Evolutionary conservation across 2,329 filamentous ascomycete species (phyloP), one percentile per base, ranked within the genome.

Genomic region (Trichoderma simmonsii): DNA sequence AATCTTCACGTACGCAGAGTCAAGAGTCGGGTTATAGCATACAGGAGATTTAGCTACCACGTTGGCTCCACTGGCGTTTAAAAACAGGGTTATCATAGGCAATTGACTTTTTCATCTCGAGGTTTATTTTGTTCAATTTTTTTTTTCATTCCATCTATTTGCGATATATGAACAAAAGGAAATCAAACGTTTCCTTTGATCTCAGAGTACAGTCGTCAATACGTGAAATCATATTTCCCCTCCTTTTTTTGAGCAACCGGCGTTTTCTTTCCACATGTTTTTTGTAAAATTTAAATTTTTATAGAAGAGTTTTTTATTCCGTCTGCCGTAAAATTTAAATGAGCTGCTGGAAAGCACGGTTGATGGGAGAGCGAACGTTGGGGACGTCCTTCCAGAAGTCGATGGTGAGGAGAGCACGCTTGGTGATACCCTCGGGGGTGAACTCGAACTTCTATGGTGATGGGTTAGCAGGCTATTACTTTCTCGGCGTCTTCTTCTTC

Each of bases 291-390:
- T 32, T 43, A 18, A 59, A 24, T 21, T 57, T 59, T 56, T 57
- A 36, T 15, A 66, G 18, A 32, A 67, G 48, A 36, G 24, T 18
- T 30, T n/a, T 36, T 57, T 48, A 30, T 62, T 26, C 1, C 56
- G 21, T 26, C 26, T 30, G n/a, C 14, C 51, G 64, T 54, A 51
- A 43, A 67, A 62, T 76, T 87, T 96, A 98, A 84, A 97, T 93
- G 79, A 98, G 88, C 87, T 99, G 95, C 87, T 96, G 89, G 90
- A 99, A 99, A 79, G 96, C 96, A 82, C 94, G 93, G 90, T 98
- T 97, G 85, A 99, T 84, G 76, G 96, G 95, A 70, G 95, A 98
- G 84, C 96, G 94, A 80, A 98, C 88, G 86, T 95, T 95, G 82
- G 93, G 86, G 36, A 91, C 90, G 77, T 92, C 93, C 92, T 98